Evolutionary conservation across 2,329 filamentous ascomycete genomes (phyloP), one percentile per base, ranked within the genome.

Genomic region (Fusarium citri): DNA sequence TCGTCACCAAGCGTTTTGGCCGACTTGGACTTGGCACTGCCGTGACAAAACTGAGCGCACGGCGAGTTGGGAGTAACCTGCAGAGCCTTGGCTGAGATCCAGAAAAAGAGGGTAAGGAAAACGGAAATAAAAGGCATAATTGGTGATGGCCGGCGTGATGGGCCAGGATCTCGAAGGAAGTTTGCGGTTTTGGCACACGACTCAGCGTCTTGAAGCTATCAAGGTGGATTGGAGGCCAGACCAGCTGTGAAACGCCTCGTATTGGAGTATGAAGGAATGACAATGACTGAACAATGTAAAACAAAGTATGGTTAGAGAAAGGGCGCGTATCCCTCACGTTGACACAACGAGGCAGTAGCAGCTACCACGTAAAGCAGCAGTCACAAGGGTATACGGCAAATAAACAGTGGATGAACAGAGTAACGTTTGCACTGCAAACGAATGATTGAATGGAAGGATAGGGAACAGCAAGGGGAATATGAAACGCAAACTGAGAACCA

Each of bases 61-160:
- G 86, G 86, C 46, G 86, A 88, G 66, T 84, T 83, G 31, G 86
- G 84, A 15, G 86, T 81, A 51, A 87, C 85, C 72, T 85, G 84
- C 20, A 88, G 77, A 8, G 82, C 79, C 3, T 70, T 86, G 2
- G 71, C 72, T 12, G 80, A 53, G 23, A 28, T 6, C 15, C 46
- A 62, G 45, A 71, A 49, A 30, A 67, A 15, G 23, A 68, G 10
- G 12, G 58, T 43, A 25, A 69, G 15, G 16, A 62, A 3, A 6
- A 65, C 7, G 45, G 54, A 46, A 49, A 67, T 37, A 43, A 58
- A 20, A 43, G 31, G 25, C 67, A 72, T 69, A 3, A n/a, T 48
- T 23, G 20, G 15, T 20, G 23, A 20, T 45, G 43, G 42, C 40
- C 30, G 42, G 8, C 45, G 53, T 26, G 25, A 22, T 16, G 20